Base-by-base conservation (phyloP, 1,139 yeast species). In the Taiozyma onychis region DNA sequence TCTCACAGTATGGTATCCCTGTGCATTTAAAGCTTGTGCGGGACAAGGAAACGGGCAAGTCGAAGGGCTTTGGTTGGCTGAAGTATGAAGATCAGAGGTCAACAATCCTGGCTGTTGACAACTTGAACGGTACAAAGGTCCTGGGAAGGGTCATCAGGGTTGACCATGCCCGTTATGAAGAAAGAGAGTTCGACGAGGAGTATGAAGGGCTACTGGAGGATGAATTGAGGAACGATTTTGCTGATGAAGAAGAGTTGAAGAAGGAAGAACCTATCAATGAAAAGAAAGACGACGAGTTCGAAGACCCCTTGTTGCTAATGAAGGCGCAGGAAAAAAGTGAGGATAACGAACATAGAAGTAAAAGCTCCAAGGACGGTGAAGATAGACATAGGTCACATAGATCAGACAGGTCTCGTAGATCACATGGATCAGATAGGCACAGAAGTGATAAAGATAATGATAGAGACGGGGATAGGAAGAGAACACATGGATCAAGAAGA, bases 1-100 rank as follows among this genome's bases (percentile, higher is more conserved):
- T 93, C 64, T 86, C 97, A 5, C 98, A 93, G 64, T 93, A 78
- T 66, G 99, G 99, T 1, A 77, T 83, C 28, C 97, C 97, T 0
- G 85, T 88, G 0, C 90, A 87, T 62, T 66, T 91, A 41, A 81
- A 85, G 51, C 70, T 93, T 51, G 75, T 81, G n/a, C 75, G 90
- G 51, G 93, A 88, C 62, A 73, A 72, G 52, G 80, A 79, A 3
- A 77, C 88, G 0, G 90, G 91, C 2, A 77, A 78, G 55, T 80
- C 89, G 9, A 75, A 78, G 49, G 95, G 96, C 8, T 88, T 85
- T 72, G 95, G 87, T 7, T 90, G 83, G 69, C 67, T 93, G 56
- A 87, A 89, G 65, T 93, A 88, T 62, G 91, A 84, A 57, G 90
- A 88, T 60, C 88, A 83, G 66, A 72, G 88, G 50, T 86, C 96